phyloP scores from a whole-genome alignment of 345 rosid genomes.

The Toxicodendron radicans region DNA sequence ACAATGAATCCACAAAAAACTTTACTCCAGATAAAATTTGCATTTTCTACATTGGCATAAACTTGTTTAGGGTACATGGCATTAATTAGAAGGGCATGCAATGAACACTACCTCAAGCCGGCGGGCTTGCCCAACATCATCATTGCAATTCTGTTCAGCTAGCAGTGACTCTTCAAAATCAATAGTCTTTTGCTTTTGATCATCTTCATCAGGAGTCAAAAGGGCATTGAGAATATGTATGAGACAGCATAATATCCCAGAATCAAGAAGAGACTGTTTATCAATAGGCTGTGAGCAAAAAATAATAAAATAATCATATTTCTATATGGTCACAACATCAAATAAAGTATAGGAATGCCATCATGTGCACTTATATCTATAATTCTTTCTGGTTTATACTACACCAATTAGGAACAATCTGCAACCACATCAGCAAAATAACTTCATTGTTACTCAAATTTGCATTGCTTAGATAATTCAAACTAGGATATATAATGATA shows the following conservation, averaged over 20 bases:
- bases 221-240: conserved; percentile 78
- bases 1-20: not conserved
- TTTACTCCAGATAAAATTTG: not conserved
- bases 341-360: not conserved
- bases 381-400: not conserved
- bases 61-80: conserved; percentile 2
- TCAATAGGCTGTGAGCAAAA: conserved; percentile 74
- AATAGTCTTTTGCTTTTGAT: conserved; percentile 31
- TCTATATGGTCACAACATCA: not conserved
- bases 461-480: conserved; percentile 5
- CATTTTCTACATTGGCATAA: not conserved
- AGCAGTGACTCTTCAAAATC: conserved; percentile 34
- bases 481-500: conserved; percentile 5
- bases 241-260: conserved; percentile 98
- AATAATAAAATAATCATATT: not conserved
- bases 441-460: not conserved
- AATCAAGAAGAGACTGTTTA: conserved; percentile 95
- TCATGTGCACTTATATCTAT: not conserved
- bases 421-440: not conserved
- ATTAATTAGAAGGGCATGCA: conserved; percentile 4
- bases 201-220: conserved; percentile 56
- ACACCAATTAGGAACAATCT: not conserved
- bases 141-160: conserved; percentile 42
- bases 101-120: conserved; percentile 76
- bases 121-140: conserved; percentile 45